A percentile compares a stretch with the other conserved stretches of the same genome.
Conservation (phyloP, 495 filamentous ascomycete species). For the Pyronema domesticum region DNA sequence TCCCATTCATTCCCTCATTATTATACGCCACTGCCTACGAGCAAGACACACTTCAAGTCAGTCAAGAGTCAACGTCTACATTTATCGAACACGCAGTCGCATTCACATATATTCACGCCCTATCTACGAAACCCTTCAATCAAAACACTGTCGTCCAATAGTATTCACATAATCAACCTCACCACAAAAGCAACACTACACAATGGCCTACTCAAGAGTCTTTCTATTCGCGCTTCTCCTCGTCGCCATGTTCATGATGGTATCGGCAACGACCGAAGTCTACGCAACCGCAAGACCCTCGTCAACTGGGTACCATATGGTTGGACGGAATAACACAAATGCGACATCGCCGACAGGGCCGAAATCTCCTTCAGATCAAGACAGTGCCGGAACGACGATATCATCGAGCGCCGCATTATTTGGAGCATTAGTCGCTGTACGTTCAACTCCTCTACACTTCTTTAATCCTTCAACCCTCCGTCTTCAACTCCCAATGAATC, state of each 20-base stretch:
- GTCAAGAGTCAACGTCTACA: not conserved
- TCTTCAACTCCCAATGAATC: too few species aligned
- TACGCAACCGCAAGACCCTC: too few species aligned
- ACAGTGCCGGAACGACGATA: constrained; percentile 17
- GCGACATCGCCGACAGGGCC: constrained; percentile 9
- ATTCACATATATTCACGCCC: not conserved
- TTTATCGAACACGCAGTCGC: not conserved
- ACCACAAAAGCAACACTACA: constrained; percentile 1
- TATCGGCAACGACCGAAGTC: not conserved
- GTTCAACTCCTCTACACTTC: constrained; percentile 1
- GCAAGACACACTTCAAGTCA: not conserved
- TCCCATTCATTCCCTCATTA: not conserved
- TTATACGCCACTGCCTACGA: too few species aligned
- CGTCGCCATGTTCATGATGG: constrained; percentile 11
- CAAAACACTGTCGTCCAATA: constrained; percentile 5
- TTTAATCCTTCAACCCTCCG: too few species aligned
- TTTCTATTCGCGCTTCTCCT: constrained; percentile 9
- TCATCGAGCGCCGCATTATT: constrained; percentile 21
- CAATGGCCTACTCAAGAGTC: constrained; percentile 15
- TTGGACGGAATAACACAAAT: constrained; percentile 8
- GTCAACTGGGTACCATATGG: not conserved
- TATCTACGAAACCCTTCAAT: not conserved
- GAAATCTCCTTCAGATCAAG: constrained; percentile 6
- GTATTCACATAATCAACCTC: not conserved
- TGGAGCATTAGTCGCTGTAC: constrained; percentile 21